Percentiles rank a stretch among this genome's conserved stretches.
phyloP scores from a whole-genome alignment of 345 rosid genomes.

The Eucalyptus tenuipes region DNA sequence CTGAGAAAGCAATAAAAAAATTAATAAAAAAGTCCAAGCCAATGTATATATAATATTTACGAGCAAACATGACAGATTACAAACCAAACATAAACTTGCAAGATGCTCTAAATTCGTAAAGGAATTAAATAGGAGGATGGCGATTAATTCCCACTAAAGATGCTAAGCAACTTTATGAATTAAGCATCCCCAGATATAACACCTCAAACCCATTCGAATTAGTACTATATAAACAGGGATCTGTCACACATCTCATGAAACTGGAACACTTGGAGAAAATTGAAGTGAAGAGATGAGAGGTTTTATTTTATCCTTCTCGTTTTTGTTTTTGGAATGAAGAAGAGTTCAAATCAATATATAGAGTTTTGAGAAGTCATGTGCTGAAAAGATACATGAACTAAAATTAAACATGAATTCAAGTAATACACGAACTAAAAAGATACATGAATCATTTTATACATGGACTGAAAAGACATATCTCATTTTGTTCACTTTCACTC shows the following conservation, averaged over 20 bases:
- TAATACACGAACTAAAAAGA: too few relatives aligned
- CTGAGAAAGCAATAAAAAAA: neutral
- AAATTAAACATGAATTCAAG: neutral
- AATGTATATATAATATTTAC: neutral
- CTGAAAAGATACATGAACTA: neutral
- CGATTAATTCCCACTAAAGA: too few relatives aligned
- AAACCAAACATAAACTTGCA: neutral
- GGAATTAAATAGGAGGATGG: too few relatives aligned
- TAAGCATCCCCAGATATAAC: neutral
- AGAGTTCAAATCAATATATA: too few relatives aligned
- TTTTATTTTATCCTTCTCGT: too few relatives aligned
- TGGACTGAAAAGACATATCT: too few relatives aligned
- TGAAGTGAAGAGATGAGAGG: neutral
- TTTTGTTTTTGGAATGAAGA: neutral
- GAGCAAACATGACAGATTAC: neutral
- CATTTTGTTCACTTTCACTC: neutral
- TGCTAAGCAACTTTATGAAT: too few relatives aligned
- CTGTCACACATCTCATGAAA: neutral
- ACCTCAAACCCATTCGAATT: too few relatives aligned
- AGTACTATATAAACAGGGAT: too few relatives aligned
- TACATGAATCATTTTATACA: too few relatives aligned
- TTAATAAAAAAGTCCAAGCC: neutral
- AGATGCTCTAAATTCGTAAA: too few relatives aligned
- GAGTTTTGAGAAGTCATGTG: too few relatives aligned
- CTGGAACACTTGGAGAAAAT: rapidly evolving